Evolutionary conservation across 179 eudicot species (phyloP), one percentile per base, ranked within the genome.

Genomic region (Amaranthus tricolor): DNA sequence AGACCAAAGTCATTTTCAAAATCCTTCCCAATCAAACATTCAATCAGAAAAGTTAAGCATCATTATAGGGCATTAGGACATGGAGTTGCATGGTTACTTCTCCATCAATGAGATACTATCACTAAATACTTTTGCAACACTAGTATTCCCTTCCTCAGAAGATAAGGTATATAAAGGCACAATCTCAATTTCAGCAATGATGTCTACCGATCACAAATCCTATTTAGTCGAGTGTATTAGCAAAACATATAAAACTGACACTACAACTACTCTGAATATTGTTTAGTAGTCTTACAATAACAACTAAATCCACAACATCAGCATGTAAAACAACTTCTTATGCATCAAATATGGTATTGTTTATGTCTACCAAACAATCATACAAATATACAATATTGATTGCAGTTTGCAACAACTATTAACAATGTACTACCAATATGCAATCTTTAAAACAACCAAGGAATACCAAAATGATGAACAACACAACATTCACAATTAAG

Each of bases 381-480:
- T 19, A 19, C 24, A 15, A 67, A 2, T 67, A 9, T 2, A 9
- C 43, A 68, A 51, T 10, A 68, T 20, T 21, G 11, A 8, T n/a
- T 48, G 7, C 58, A 51, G 49, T 50, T 50, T 6, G 4, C 71
- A 67, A 50, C 5, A 16, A 48, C 7, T 0, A 50, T 47, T 44
- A 49, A 40, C 20, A 67, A 10, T 49, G 9, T 20, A 50, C 7
- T 49, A 5, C 44, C 13, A 67, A 10, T 9, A 66, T 51, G 71
- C 71, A 67, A 67, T 19, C 43, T 66, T 49, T 16, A 11, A 66
- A 48, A 47, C 31, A 47, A 8, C 54, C 70, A 66, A 66, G 31
- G 48, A 21, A 54, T 7, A 62, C 2, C 5, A 50, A 62, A 51
- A 14, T 48, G 31, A 12, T 11, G 9, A 31, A 24, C 58, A 11